These are phyloP conservation scores for Fusarium caatingaense DNA, from an alignment of 2,329 filamentous ascomycete genomes.

Conservation along the genomic window DNA sequence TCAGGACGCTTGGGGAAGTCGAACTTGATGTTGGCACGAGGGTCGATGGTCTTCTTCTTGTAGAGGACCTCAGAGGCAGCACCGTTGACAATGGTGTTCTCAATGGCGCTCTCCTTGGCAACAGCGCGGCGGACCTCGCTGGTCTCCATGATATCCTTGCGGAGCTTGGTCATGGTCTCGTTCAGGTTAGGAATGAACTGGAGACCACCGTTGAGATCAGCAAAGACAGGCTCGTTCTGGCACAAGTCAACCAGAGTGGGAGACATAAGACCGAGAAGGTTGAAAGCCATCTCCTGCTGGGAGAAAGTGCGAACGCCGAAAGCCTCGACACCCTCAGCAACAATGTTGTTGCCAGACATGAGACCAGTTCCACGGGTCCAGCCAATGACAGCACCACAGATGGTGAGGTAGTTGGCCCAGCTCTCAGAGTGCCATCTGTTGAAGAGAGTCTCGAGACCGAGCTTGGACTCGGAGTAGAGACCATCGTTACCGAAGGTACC, in stretches of 20 bases:
- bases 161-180: slow-evolving; percentile 90
- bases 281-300: slow-evolving; percentile 99
- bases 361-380: slow-evolving; percentile 99
- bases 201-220: slow-evolving; percentile 95
- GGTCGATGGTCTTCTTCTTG: slow-evolving; percentile 93
- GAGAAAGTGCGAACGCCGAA: slow-evolving; percentile 98
- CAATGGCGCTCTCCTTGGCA: slow-evolving; percentile 93
- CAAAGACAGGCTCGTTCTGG: slow-evolving; percentile 94
- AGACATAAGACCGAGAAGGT: slow-evolving; percentile 94
- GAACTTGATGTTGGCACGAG: slow-evolving; percentile 97
- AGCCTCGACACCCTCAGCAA: slow-evolving; percentile 95
- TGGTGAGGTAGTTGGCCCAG: slow-evolving; percentile 97
- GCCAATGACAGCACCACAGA: slow-evolving; percentile 97
- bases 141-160: slow-evolving; percentile 94
- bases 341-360: slow-evolving; percentile 98
- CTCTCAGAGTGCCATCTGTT: slow-evolving; percentile 98
- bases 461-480: slow-evolving; percentile 97
- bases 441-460: slow-evolving; percentile 96
- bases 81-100: slow-evolving; percentile 97
- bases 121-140: slow-evolving; percentile 94
- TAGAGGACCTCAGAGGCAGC: slow-evolving; percentile 92
- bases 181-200: slow-evolving; percentile 98
- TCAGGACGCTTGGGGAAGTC: slow-evolving; percentile 91
- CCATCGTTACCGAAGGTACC: slow-evolving; percentile 98
- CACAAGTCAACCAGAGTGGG: slow-evolving; percentile 94